phyloP scores from a whole-genome alignment of 495 filamentous ascomycete species.

The Sordaria brevicollis region DNA sequence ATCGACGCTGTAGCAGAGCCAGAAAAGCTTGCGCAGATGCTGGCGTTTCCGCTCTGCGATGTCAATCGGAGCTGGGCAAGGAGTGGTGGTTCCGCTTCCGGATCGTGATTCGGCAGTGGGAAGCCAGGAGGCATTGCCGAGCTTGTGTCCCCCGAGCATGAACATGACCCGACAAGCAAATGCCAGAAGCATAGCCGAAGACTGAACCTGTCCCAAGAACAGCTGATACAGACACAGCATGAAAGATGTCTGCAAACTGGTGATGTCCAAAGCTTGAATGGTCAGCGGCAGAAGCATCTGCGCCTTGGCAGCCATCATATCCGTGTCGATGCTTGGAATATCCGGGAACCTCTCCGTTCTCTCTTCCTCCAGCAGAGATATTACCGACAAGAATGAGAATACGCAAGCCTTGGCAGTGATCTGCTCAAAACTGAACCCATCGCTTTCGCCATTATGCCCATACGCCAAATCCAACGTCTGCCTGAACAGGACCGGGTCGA shows the following conservation, averaged over 20 bases:
- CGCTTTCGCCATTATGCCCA: background rate
- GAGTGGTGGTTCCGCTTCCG: background rate
- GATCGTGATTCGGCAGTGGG: background rate
- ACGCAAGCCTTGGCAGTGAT: conserved; percentile 30
- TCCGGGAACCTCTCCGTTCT: background rate
- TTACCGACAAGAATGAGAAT: conserved; percentile 35
- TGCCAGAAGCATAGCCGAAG: conserved; percentile 31
- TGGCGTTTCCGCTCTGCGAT: background rate
- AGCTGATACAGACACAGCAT: conserved; percentile 36
- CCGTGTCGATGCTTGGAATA: conserved; percentile 21
- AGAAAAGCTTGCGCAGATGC: conserved; percentile 41
- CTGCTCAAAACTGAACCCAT: background rate
- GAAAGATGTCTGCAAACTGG: conserved; percentile 31
- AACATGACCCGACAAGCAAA: conserved; percentile 36
- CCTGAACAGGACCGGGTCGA: conserved; percentile 31
- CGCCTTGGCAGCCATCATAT: conserved; percentile 26
- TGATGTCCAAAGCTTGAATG: conserved; percentile 30
- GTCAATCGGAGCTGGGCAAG: background rate
- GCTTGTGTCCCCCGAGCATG: conserved; percentile 35
- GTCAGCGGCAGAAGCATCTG: conserved; percentile 31
- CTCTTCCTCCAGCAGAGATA: conserved; percentile 17
- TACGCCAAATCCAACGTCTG: conserved; percentile 36
- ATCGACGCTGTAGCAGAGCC: conserved; percentile 43
- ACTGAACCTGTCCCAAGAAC: conserved; percentile 35
- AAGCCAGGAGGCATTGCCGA: conserved; percentile 5